phyloP scores from a whole-genome alignment of 2,329 filamentous ascomycete genomes.

The Beauveria sp. region DNA sequence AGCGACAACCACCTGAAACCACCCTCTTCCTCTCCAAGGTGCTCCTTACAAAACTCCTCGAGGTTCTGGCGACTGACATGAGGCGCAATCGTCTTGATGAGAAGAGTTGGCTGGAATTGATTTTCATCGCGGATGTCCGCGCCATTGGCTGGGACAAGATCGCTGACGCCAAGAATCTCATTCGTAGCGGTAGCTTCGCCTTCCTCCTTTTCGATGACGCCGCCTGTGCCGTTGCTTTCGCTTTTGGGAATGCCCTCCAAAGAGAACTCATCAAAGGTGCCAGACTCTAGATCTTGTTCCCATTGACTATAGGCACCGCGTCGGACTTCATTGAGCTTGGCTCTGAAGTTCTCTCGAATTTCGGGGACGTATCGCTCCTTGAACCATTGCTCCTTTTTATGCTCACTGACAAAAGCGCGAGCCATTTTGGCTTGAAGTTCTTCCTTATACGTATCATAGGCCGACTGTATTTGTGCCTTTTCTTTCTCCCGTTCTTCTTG shows the following conservation, averaged over 20 bases:
- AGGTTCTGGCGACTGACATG: constrained; percentile 91
- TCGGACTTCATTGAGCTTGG: constrained; percentile 72
- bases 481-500: constrained; percentile 73
- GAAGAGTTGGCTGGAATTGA: constrained; percentile 78
- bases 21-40: constrained; percentile 82
- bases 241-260: constrained; percentile 90
- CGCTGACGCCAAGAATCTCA: constrained; percentile 86
- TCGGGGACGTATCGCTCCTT: constrained; percentile 87
- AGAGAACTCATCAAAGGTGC: constrained; percentile 89
- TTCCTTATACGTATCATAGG: constrained; percentile 61
- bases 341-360: constrained; percentile 65
- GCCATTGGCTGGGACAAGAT: constrained; percentile 74
- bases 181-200: constrained; percentile 87
- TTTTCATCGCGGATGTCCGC: constrained; percentile 87
- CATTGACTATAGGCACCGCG: constrained; percentile 75
- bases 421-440: constrained; percentile 73
- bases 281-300: constrained; percentile 78
- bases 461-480: constrained; percentile 66
- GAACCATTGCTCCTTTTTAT: constrained; percentile 98
- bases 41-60: constrained; percentile 89
- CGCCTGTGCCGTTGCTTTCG: constrained; percentile 80
- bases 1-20: constrained; percentile 95
- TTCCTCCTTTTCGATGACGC: constrained; percentile 86
- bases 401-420: constrained; percentile 78
- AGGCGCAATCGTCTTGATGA: constrained; percentile 97